A percentile compares a stretch with the other conserved stretches of the same genome.
Conservation (phyloP, 257 asterid species). For the Primulina eburnea region DNA sequence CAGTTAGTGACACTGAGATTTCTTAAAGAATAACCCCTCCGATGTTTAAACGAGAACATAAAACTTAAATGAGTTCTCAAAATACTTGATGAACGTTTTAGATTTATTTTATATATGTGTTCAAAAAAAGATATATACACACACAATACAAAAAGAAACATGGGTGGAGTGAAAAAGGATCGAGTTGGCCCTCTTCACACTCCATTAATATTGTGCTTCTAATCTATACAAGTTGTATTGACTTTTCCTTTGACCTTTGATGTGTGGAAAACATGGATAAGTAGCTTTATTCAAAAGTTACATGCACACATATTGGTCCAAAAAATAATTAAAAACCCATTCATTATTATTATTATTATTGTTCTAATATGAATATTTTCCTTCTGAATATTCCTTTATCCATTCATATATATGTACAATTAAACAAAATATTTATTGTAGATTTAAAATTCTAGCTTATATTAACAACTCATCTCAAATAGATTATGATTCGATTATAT, state of each 20-base stretch:
- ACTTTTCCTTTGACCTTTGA: conserved; percentile 56
- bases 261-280: conserved; percentile 43
- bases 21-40: too few species aligned
- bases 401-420: too few species aligned
- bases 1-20: too few species aligned
- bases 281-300: conserved; percentile 56
- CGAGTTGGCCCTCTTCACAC: conserved; percentile 5
- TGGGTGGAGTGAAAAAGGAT: neutral
- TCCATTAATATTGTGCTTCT: conserved; percentile 26
- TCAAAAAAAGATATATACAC: too few species aligned
- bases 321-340: conserved; percentile 28
- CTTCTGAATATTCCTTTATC: too few species aligned
- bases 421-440: neutral
- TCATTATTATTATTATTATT: conserved; percentile 20
- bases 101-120: too few species aligned
- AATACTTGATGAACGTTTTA: too few species aligned
- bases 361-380: neutral
- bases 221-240: conserved; percentile 45
- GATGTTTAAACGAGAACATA: too few species aligned
- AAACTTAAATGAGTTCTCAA: too few species aligned
- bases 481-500: neutral
- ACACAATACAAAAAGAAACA: neutral
- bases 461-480: too few species aligned
- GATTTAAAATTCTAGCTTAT: too few species aligned
- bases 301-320: conserved; percentile 31